Evolutionary conservation across 164 flowering plant species (phyloP), one percentile per base, ranked within the genome.

Genomic region (Amborella trichopoda): DNA sequence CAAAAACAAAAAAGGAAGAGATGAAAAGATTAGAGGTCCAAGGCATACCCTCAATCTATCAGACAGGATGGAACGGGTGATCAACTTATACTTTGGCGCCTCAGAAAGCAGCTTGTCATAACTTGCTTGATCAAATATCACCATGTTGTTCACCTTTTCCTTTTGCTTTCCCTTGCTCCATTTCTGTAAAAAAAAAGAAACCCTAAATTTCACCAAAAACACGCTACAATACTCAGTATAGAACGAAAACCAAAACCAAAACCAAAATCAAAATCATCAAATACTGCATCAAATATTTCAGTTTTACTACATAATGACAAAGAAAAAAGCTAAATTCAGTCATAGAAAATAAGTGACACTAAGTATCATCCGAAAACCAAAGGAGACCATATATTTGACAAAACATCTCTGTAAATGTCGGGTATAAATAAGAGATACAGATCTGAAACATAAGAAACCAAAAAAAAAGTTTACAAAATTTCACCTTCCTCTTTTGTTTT

Each of bases 401-500:
- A 26, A 45, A 24, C 11, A 40, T 14, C 18, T 2, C 17, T 19
- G 26, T 33, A 26, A 26, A 45, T 5, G n/a, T n/a, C n/a, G n/a
- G n/a, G n/a, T n/a, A n/a, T n/a, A n/a, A n/a, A n/a, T n/a, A n/a
- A n/a, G n/a, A n/a, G n/a, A n/a, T n/a, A n/a, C n/a, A n/a, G n/a
- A n/a, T n/a, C n/a, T n/a, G n/a, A n/a, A n/a, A n/a, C n/a, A n/a
- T n/a, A n/a, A n/a, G n/a, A n/a, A n/a, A 11, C 24, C 49, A 33
- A 48, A 48, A 19, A 25, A 41, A 41, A 41, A 41, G n/a, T 2
- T 20, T 10, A 13, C 20, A 26, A 46, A n/a, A 18, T 13, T 4
- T 52, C 47, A 68, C 77, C 78, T 70, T 73, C 68, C 67, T 73
- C 70, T 69, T 69, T 66, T 73, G 74, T 62, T 73, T 67, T 4